phyloP scores from a whole-genome alignment of 2,329 filamentous ascomycete species.

The Fusarium avenaceum region DNA sequence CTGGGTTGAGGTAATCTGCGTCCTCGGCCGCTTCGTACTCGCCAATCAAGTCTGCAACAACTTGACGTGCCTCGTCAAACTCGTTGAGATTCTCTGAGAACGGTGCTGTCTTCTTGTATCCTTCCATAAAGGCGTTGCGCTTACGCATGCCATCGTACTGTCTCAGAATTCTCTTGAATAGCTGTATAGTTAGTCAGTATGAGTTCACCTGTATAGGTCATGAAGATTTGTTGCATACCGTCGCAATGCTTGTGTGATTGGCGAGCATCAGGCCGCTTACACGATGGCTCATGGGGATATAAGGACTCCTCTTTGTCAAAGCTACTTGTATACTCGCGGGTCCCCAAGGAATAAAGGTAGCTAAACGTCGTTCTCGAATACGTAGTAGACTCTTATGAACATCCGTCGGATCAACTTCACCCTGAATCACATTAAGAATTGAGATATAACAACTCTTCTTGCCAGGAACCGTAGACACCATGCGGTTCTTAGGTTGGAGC shows the following conservation, averaged over 20 bases:
- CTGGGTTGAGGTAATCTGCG: conserved; percentile 88
- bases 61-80: conserved; percentile 94
- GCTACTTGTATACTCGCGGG: conserved; percentile 98
- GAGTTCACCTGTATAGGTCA: neutral
- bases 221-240: conserved; percentile 64
- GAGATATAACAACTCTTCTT: conserved; percentile 99
- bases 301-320: conserved; percentile 94
- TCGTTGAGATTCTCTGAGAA: conserved; percentile 93
- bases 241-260: conserved; percentile 97
- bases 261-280: conserved; percentile 98
- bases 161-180: conserved; percentile 93
- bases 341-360: conserved; percentile 98
- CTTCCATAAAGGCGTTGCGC: conserved; percentile 95
- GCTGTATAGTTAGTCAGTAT: conserved; percentile 55
- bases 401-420: conserved; percentile 97
- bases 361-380: conserved; percentile 92
- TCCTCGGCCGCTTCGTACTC: conserved; percentile 97
- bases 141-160: conserved; percentile 97
- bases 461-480: conserved; percentile 95
- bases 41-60: conserved; percentile 89
- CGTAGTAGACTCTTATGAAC: conserved; percentile 98
- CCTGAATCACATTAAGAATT: conserved; percentile 98
- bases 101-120: conserved; percentile 94
- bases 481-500: conserved; percentile 97
- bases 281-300: conserved; percentile 92